Evolutionary conservation across 441 rosid species (phyloP).

Genomic region (Pelargonium australe): DNA sequence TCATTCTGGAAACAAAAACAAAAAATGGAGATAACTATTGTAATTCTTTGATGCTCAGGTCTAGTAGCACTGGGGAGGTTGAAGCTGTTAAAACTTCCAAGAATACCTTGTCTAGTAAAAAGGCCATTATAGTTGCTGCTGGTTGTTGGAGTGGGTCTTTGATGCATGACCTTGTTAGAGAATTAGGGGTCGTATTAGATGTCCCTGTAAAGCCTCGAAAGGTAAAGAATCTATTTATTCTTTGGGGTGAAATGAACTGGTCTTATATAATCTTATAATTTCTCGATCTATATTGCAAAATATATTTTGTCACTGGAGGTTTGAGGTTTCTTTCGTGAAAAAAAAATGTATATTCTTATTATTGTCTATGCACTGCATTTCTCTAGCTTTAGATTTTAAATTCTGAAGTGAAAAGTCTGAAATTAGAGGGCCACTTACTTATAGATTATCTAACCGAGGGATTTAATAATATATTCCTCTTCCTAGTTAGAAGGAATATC

Average conservation of each 20-base stretch:
- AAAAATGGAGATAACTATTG: not conserved
- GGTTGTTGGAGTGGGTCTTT: constrained; percentile 92
- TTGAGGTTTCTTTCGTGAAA: not conserved
- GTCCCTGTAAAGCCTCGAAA: constrained; percentile 87
- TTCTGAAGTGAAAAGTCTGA: not conserved
- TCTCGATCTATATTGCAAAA: not conserved
- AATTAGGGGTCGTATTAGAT: constrained; percentile 35
- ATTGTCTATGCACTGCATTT: not conserved
- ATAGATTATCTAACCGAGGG: not conserved
- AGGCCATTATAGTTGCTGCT: constrained; percentile 73
- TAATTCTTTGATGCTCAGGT: constrained; percentile 32
- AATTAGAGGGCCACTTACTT: not conserved
- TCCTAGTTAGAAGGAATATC: not conserved
- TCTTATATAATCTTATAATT: not conserved
- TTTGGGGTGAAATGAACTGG: constrained; percentile 5
- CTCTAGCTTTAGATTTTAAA: constrained; percentile 6
- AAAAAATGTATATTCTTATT: not conserved
- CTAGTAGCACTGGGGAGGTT: constrained; percentile 42
- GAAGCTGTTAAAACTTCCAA: constrained; percentile 60
- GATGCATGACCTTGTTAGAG: constrained; percentile 49
- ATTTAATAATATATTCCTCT: not conserved
- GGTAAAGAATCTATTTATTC: constrained; percentile 33
- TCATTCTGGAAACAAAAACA: not conserved
- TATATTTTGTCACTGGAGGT: constrained; percentile 1
- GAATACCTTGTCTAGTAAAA: constrained; percentile 49